Conservation (phyloP, 2,329 filamentous ascomycete species). For the Claviceps monticola region DNA sequence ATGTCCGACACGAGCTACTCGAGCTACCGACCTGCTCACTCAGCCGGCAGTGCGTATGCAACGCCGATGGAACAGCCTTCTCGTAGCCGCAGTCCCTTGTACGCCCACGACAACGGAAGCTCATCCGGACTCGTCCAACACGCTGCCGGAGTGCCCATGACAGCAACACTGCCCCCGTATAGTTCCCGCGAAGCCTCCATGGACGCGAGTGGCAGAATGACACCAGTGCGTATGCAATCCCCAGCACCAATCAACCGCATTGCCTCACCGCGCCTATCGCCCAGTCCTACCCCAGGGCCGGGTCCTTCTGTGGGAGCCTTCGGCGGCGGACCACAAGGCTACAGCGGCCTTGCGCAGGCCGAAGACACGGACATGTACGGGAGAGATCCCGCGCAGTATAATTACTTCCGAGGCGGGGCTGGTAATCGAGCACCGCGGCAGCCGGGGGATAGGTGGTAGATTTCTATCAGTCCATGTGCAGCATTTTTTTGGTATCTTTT, state of each 20-base stretch:
- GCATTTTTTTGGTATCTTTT: neutral
- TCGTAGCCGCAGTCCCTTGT: slow-evolving; percentile 33
- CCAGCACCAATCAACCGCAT: slow-evolving; percentile 2
- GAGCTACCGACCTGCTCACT: slow-evolving; percentile 9
- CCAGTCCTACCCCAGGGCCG: slow-evolving; percentile 11
- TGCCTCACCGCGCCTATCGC: neutral
- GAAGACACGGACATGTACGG: slow-evolving; percentile 26
- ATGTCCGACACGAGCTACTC: slow-evolving; percentile 15
- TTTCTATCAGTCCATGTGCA: no score
- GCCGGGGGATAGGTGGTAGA: slow-evolving; percentile 28
- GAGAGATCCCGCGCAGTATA: slow-evolving; percentile 36
- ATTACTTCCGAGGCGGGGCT: slow-evolving; percentile 37
- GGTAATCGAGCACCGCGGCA: slow-evolving; percentile 11
- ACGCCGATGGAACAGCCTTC: slow-evolving; percentile 10
- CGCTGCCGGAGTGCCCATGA: slow-evolving; percentile 37
- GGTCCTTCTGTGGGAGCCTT: slow-evolving; percentile 36
- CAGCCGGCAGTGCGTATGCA: slow-evolving; percentile 4
- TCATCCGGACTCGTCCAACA: slow-evolving; percentile 36
- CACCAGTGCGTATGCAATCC: slow-evolving; percentile 10
- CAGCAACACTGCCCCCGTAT: slow-evolving; percentile 14
- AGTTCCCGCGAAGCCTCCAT: slow-evolving; percentile 11
- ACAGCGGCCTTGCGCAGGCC: slow-evolving; percentile 43
- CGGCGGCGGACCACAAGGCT: slow-evolving; percentile 44
- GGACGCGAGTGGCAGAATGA: slow-evolving; percentile 12
- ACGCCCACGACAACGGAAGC: slow-evolving; percentile 38